phyloP scores from a whole-genome alignment of 805 yeast genomes.

The Metschnikowia anglica region DNA sequence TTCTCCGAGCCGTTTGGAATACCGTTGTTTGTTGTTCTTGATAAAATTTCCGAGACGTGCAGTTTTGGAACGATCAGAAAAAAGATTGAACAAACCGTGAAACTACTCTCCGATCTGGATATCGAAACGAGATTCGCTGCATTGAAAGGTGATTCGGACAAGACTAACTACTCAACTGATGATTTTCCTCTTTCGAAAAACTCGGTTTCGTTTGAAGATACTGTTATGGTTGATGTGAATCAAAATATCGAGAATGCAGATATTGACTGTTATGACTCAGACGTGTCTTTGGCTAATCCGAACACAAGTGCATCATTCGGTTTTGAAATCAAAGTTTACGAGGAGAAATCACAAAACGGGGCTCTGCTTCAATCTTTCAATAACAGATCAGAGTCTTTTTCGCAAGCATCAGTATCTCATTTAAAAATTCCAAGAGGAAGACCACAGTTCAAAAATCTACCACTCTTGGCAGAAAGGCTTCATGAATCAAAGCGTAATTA shows the following conservation, averaged over 20 bases:
- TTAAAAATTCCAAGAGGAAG: constrained; percentile 48
- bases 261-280: constrained; percentile 43
- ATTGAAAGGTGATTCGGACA: constrained; percentile 17
- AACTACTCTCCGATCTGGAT: constrained; percentile 26
- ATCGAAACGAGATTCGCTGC: constrained; percentile 24
- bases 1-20: constrained; percentile 59
- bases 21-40: constrained; percentile 70
- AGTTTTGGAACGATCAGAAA: constrained; percentile 59
- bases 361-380: not conserved
- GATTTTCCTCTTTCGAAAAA: constrained; percentile 37
- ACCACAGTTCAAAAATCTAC: constrained; percentile 42
- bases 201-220: constrained; percentile 13
- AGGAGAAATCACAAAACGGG: constrained; percentile 13
- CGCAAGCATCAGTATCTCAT: not conserved
- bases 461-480: constrained; percentile 30
- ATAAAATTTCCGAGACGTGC: constrained; percentile 45
- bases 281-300: constrained; percentile 53
- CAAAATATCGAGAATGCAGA: not conserved
- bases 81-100: constrained; percentile 48
- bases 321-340: constrained; percentile 45
- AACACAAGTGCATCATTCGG: constrained; percentile 49
- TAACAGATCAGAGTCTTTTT: not conserved
- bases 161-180: constrained; percentile 22
- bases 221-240: constrained; percentile 20
- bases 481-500: constrained; percentile 30